Evolutionary conservation across 257 asterid genomes (phyloP).

Genomic region (Solanum medicagineum): DNA sequence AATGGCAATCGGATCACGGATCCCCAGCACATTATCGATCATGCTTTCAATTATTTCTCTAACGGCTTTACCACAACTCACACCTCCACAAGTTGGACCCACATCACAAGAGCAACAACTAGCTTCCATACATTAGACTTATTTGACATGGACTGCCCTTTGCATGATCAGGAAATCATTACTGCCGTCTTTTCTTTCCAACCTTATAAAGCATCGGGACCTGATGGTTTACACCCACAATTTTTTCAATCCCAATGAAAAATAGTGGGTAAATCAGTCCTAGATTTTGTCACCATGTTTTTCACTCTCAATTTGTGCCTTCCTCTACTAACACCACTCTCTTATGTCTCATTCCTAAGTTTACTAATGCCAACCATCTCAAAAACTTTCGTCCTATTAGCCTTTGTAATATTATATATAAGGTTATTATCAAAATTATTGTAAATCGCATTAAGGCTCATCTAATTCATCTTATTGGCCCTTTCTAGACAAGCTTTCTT

Average conservation of each 20-base stretch:
- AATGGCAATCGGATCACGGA: background rate
- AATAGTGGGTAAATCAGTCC: background rate
- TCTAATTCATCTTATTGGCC: background rate
- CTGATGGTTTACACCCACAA: background rate
- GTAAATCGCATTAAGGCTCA: background rate
- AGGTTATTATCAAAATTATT: background rate
- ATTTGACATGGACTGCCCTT: background rate
- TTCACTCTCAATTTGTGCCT: background rate
- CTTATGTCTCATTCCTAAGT: background rate
- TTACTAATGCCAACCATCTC: background rate
- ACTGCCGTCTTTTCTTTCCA: too few species aligned
- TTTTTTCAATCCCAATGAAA: background rate
- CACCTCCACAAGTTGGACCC: background rate
- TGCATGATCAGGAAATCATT: too few species aligned
- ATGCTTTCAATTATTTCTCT: too few species aligned
- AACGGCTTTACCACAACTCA: too few species aligned
- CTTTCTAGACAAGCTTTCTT: background rate
- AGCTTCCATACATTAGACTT: background rate
- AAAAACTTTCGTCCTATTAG: background rate
- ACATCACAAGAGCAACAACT: background rate
- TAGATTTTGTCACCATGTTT: background rate
- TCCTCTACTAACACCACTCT: background rate
- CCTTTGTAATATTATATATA: too few species aligned
- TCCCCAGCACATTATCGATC: fast-evolving
- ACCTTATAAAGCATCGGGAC: background rate